Conservation (phyloP, 805 yeast genomes). For the Kodamaea neixiangensis region DNA sequence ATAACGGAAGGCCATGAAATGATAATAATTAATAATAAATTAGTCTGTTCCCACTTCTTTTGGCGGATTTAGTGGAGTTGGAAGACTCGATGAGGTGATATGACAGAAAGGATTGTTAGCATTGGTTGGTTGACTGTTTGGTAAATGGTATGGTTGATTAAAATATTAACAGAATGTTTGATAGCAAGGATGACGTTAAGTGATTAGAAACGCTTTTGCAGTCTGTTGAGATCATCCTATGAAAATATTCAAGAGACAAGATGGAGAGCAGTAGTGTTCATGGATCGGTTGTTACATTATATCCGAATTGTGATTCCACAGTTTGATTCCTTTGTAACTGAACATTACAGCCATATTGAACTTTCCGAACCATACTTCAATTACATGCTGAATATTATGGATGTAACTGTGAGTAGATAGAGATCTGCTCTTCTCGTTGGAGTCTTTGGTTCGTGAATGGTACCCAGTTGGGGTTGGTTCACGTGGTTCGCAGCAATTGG, state of each 20-base stretch:
- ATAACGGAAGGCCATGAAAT: background rate
- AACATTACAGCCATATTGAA: background rate
- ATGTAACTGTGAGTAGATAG: background rate
- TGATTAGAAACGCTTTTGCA: too few relatives aligned
- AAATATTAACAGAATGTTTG: too few relatives aligned
- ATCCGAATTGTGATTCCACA: background rate
- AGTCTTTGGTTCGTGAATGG: background rate
- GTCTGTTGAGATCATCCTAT: too few relatives aligned
- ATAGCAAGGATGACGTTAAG: too few relatives aligned
- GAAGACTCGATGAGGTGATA: background rate
- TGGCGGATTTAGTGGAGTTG: background rate
- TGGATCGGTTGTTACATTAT: too few relatives aligned
- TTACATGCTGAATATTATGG: background rate
- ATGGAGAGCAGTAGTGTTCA: too few relatives aligned
- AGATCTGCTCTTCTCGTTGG: background rate
- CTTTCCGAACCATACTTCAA: too few relatives aligned
- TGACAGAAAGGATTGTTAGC: too few relatives aligned
- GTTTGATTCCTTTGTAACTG: background rate
- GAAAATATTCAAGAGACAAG: too few relatives aligned
- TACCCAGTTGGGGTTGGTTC: background rate
- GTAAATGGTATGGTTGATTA: too few relatives aligned
- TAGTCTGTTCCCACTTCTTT: background rate
- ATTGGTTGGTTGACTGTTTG: too few relatives aligned
- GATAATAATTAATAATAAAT: background rate
- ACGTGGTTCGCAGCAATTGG: constrained; percentile 1